phyloP scores from a whole-genome alignment of 78 protist genomes.

The Guillardia theta region DNA sequence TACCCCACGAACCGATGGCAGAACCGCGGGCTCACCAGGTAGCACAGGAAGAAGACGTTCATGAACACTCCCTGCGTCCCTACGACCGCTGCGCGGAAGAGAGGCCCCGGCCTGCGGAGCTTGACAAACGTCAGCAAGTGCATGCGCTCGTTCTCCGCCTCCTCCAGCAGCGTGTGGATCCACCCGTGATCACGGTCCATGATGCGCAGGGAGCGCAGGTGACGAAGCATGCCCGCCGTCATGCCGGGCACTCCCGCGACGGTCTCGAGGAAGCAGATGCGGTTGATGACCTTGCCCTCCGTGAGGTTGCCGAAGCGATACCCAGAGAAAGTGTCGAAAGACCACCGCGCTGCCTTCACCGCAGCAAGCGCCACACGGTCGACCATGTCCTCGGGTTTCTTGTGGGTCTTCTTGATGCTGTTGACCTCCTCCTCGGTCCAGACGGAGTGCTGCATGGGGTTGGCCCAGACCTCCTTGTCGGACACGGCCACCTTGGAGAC shows the following conservation, averaged over 20 bases:
- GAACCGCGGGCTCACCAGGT: slow-evolving; percentile 58
- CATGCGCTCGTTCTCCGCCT: slow-evolving; percentile 87
- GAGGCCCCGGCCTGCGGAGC: slow-evolving; percentile 30
- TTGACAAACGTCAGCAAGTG: slow-evolving; percentile 73
- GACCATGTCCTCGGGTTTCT: neutral
- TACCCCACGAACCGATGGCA: slow-evolving; percentile 87
- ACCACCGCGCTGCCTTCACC: neutral
- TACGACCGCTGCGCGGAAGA: slow-evolving; percentile 38
- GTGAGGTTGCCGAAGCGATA: neutral
- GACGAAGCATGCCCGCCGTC: slow-evolving; percentile 73
- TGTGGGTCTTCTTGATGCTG: neutral
- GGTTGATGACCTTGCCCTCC: neutral
- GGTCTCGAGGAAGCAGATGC: slow-evolving; percentile 63
- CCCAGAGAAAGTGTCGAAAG: neutral
- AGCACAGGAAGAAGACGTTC: slow-evolving; percentile 47
- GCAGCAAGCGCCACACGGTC: neutral
- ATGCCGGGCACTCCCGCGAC: slow-evolving; percentile 84
- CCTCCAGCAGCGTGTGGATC: slow-evolving; percentile 66
- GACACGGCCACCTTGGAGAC: neutral
- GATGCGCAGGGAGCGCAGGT: slow-evolving; percentile 75
- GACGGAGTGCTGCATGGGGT: neutral
- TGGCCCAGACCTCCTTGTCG: neutral
- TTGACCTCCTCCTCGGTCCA: neutral
- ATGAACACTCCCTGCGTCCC: slow-evolving; percentile 50
- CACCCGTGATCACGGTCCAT: slow-evolving; percentile 71